Base-by-base conservation (phyloP, 352 stramenopile genomes). In the Globisporangium cystogenes region DNA sequence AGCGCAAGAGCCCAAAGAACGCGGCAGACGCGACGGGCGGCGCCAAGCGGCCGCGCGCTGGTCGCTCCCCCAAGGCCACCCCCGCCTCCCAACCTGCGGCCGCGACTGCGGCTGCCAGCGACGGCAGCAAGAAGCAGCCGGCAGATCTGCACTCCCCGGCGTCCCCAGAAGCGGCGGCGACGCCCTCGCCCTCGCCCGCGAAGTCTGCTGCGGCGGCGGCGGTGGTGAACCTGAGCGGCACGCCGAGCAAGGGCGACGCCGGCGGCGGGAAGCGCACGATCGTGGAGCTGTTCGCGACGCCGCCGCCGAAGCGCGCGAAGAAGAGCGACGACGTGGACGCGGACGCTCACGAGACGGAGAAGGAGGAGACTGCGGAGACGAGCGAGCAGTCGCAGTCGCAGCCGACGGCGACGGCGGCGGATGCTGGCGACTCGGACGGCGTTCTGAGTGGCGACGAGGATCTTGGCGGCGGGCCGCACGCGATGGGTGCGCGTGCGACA, bases 1-100 rank as follows among this genome's bases (percentile, higher is more conserved):
- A 15, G 64, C 68, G 51, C 63, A 59, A 14, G 68, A 75, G 41
- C 35, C 54, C 15, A 7, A 57, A 23, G 24, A 15, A 18, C 8
- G 24, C 56, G n/a, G 43, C n/a, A n/a, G n/a, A n/a, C n/a, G n/a
- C n/a, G n/a, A n/a, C 48, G 6, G 11, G 43, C 21, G 37, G 37
- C 46, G 35, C 51, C 48, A 60, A 64, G 36, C 36, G 46, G 18
- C 24, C 42, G 36, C 52, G 49, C 12, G 21, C 43, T 2, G 21
- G 23, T 18, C 27, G 31, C 33, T 46, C 42, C 21, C 20, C 52
- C 16, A 43, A 40, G 24, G n/a, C n/a, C n/a, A n/a, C n/a, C n/a
- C n/a, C n/a, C n/a, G n/a, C n/a, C n/a, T n/a, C n/a, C n/a, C n/a
- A n/a, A n/a, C n/a, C n/a, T n/a, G n/a, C n/a, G n/a, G n/a, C n/a